Evolutionary conservation across 768 basidiomycete genomes (phyloP).

Genomic region (Flagelloscypha sp.): DNA sequence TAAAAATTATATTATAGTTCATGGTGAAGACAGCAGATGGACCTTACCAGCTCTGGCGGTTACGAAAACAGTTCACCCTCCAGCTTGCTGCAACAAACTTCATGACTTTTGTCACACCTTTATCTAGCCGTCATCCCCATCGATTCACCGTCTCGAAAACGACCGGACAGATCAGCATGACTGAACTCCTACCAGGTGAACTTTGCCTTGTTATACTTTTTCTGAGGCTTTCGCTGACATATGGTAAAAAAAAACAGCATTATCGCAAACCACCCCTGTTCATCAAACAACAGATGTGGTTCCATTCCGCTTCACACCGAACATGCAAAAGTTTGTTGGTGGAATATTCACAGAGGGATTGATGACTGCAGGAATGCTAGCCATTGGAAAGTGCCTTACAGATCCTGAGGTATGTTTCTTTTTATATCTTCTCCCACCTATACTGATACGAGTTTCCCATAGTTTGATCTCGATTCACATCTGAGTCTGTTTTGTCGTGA

Average conservation of each 20-base stretch:
- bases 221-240: no score
- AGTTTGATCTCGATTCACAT: slow-evolving; percentile 92
- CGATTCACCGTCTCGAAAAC: slow-evolving; percentile 86
- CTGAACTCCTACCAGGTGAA: slow-evolving; percentile 80
- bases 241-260: no score
- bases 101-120: slow-evolving; percentile 81
- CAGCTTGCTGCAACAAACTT: slow-evolving; percentile 86
- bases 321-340: slow-evolving; percentile 89
- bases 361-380: slow-evolving; percentile 78
- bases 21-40: slow-evolving; percentile 81
- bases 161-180: slow-evolving; percentile 88
- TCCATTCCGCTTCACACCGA: slow-evolving; percentile 96
- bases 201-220: slow-evolving; percentile 1
- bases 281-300: slow-evolving; percentile 80
- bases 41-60: slow-evolving; percentile 86
- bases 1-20: slow-evolving; percentile 46
- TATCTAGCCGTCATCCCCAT: slow-evolving; percentile 74
- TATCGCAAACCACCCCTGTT: slow-evolving; percentile 43
- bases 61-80: slow-evolving; percentile 93
- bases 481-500: slow-evolving; percentile 89
- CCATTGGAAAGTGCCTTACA: slow-evolving; percentile 83
- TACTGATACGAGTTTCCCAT: slow-evolving; percentile 5
- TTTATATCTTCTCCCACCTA: slow-evolving; percentile 1
- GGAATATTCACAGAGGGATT: slow-evolving; percentile 86
- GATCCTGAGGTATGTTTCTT: slow-evolving; percentile 69